Evolutionary conservation across 2,329 filamentous ascomycete genomes (phyloP).

Genomic region (Hypocreales sp.): DNA sequence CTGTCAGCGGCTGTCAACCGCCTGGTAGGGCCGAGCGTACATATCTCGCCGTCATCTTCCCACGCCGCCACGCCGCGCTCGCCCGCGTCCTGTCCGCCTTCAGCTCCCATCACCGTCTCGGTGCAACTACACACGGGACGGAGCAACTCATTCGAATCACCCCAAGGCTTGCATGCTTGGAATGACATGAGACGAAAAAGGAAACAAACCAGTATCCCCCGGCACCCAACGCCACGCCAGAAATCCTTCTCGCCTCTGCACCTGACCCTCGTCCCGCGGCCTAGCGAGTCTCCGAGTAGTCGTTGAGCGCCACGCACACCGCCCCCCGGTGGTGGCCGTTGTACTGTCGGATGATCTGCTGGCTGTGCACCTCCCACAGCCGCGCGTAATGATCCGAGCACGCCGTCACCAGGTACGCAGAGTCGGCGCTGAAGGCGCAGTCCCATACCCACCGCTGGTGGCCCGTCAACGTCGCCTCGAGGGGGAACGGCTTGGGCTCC

Average conservation of each 20-base stretch:
- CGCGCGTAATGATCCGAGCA: slow-evolving; percentile 89
- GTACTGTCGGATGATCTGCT: slow-evolving; percentile 86
- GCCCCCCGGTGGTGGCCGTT: slow-evolving; percentile 87
- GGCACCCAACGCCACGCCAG: slow-evolving; percentile 1
- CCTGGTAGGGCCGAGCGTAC: too few species aligned
- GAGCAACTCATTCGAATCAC: too few species aligned
- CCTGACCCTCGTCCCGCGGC: too few species aligned
- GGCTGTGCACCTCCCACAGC: slow-evolving; percentile 75
- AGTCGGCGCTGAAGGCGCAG: slow-evolving; percentile 87
- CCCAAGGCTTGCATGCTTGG: too few species aligned
- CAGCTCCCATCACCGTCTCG: too few species aligned
- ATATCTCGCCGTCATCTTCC: too few species aligned
- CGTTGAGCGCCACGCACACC: slow-evolving; percentile 85
- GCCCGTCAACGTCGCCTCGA: slow-evolving; percentile 75
- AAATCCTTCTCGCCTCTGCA: not conserved
- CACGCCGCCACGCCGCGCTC: too few species aligned
- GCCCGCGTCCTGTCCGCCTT: too few species aligned
- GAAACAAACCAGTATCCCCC: not conserved
- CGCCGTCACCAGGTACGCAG: slow-evolving; percentile 82
- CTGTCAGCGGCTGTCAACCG: too few species aligned
- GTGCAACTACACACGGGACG: too few species aligned
- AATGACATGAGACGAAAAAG: not conserved
- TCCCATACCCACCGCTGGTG: slow-evolving; percentile 98
- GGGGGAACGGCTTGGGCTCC: slow-evolving; percentile 48
- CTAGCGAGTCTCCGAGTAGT: slow-evolving; percentile 49